A percentile compares a stretch with the other conserved stretches of the same genome.
Conservation (phyloP, 495 filamentous ascomycete genomes). For the Aspergillus coremiiformis region DNA sequence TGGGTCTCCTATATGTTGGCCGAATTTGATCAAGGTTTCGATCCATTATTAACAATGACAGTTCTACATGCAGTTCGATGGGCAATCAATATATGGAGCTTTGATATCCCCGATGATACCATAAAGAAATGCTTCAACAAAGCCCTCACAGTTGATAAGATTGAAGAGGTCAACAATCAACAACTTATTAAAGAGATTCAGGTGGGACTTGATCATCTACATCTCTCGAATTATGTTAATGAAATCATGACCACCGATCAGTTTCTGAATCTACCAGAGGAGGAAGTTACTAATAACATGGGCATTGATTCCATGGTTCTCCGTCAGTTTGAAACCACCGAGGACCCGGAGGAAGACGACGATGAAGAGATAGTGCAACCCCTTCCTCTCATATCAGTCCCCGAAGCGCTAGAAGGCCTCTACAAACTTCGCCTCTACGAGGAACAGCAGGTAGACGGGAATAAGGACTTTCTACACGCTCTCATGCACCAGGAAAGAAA, state of each 20-base stretch:
- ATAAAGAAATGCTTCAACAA: constrained; percentile 18
- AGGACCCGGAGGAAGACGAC: constrained; percentile 5
- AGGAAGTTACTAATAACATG: constrained; percentile 8
- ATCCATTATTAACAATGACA: constrained; percentile 13
- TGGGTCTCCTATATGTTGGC: constrained; percentile 18
- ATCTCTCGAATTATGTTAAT: background rate
- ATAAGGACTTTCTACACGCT: constrained; percentile 5
- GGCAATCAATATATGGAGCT: constrained; percentile 11
- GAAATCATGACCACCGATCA: constrained; percentile 5
- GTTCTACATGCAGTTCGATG: constrained; percentile 16
- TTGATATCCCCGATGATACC: constrained; percentile 2
- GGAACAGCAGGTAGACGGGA: constrained; percentile 12
- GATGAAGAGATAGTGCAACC: background rate
- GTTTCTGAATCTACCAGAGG: constrained; percentile 10
- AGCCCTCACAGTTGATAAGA: constrained; percentile 1
- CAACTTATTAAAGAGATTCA: background rate
- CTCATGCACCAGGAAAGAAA: constrained; percentile 7
- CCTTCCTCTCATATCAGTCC: background rate
- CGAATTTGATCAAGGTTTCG: constrained; percentile 5
- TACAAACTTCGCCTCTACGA: constrained; percentile 6
- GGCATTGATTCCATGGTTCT: constrained; percentile 4
- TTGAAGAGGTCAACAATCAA: background rate
- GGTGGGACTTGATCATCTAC: background rate
- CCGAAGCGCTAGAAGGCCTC: constrained; percentile 10
- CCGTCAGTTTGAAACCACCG: constrained; percentile 1